phyloP scores from a whole-genome alignment of 2,329 filamentous ascomycete species.

The Alternaria alternata region DNA sequence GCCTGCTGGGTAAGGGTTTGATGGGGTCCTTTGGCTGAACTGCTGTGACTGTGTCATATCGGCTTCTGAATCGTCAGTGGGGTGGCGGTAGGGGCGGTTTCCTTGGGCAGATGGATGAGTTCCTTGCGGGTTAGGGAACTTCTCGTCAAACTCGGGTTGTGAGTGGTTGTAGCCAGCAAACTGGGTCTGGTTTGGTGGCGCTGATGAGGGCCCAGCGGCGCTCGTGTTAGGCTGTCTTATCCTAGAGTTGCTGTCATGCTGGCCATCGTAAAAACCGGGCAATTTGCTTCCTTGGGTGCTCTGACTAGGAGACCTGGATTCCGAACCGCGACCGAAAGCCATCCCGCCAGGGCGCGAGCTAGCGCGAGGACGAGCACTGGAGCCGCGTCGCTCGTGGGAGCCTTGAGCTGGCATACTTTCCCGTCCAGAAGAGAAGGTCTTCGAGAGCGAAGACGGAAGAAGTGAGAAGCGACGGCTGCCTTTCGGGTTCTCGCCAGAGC shows the following conservation, averaged over 20 bases:
- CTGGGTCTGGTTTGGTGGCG: slow-evolving; percentile 49
- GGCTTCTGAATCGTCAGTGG: slow-evolving; percentile 47
- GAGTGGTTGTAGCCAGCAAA: slow-evolving; percentile 38
- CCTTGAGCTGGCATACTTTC: slow-evolving; percentile 43
- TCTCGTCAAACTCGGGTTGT: slow-evolving; percentile 45
- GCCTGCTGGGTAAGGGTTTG: slow-evolving; percentile 52
- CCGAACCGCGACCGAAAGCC: slow-evolving; percentile 54
- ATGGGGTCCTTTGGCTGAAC: slow-evolving; percentile 19
- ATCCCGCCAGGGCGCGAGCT: slow-evolving; percentile 50
- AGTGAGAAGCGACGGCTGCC: slow-evolving; percentile 60
- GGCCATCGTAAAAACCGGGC: slow-evolving; percentile 54
- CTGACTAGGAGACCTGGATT: slow-evolving; percentile 55
- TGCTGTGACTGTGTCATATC: slow-evolving; percentile 37
- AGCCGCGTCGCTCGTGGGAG: slow-evolving; percentile 46
- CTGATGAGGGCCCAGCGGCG: slow-evolving; percentile 42
- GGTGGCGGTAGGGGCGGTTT: slow-evolving; percentile 40
- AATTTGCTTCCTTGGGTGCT: slow-evolving; percentile 55
- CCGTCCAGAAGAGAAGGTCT: slow-evolving; percentile 53
- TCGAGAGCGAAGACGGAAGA: slow-evolving; percentile 59
- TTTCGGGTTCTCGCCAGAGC: slow-evolving; percentile 46
- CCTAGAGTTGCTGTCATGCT: slow-evolving; percentile 43
- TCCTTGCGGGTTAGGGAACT: slow-evolving; percentile 45
- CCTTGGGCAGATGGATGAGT: slow-evolving; percentile 39
- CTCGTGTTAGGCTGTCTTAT: slow-evolving; percentile 27
- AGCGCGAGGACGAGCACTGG: slow-evolving; percentile 39